phyloP scores from a whole-genome alignment of 345 rosid genomes.

The Excoecaria agallocha region DNA sequence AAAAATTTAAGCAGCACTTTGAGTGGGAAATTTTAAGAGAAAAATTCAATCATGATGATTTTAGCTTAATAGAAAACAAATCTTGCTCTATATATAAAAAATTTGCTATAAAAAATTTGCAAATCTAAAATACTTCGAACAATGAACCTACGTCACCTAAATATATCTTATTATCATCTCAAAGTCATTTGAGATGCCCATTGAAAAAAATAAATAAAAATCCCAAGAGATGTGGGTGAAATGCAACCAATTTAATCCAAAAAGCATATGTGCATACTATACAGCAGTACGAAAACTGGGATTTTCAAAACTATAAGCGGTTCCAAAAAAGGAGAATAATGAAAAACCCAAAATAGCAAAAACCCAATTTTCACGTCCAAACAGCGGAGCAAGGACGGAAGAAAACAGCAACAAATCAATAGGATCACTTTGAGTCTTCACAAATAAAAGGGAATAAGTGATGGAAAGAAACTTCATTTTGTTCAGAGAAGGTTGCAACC shows the following conservation, averaged over 20 bases:
- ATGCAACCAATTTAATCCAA: not conserved
- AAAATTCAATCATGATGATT: not conserved
- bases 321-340: not conserved
- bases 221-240: not conserved
- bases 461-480: not conserved
- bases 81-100: not conserved
- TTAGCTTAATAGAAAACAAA: not conserved
- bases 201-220: not conserved
- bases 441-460: not conserved
- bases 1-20: too few relatives aligned
- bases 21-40: not conserved
- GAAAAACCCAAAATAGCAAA: not conserved
- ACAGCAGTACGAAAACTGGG: not conserved
- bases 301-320: not conserved
- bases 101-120: too few relatives aligned
- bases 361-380: not conserved
- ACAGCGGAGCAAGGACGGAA: too few relatives aligned
- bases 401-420: slow-evolving; percentile 3
- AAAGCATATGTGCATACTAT: not conserved
- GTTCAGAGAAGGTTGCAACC: not conserved
- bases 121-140: not conserved
- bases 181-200: not conserved
- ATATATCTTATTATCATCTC: not conserved
- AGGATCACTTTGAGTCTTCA: slow-evolving; percentile 8
- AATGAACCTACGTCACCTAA: not conserved